Evolutionary conservation across 129 eudicot genomes (phyloP).

Genomic region (Calendula officinalis): DNA sequence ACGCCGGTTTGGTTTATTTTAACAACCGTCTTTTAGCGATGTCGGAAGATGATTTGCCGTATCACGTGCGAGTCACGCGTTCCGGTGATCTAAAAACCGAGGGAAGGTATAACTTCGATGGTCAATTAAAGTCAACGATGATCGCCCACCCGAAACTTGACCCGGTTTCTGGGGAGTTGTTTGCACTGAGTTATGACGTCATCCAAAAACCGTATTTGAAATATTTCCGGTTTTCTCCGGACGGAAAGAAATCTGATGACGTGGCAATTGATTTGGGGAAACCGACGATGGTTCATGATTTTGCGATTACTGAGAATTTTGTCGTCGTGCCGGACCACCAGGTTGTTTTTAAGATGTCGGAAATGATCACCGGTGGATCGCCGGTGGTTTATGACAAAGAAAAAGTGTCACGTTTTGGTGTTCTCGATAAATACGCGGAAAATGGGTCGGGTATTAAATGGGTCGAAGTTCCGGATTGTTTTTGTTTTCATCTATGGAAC

Average conservation of each 20-base stretch:
- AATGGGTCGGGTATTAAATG: constrained; percentile 37
- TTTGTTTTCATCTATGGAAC: constrained; percentile 35
- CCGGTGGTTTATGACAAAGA: constrained; percentile 40
- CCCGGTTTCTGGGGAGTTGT: constrained; percentile 36
- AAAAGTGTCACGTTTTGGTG: constrained; percentile 41
- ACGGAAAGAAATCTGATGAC: constrained; percentile 36
- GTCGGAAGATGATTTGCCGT: constrained; percentile 50
- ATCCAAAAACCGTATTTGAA: constrained; percentile 39
- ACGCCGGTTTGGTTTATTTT: constrained; percentile 45
- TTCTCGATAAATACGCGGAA: constrained; percentile 21
- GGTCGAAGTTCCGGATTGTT: constrained; percentile 44
- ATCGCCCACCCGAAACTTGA: constrained; percentile 51
- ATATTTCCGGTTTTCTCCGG: constrained; percentile 34
- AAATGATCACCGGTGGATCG: constrained; percentile 42
- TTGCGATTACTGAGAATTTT: constrained; percentile 42
- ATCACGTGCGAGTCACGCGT: constrained; percentile 28
- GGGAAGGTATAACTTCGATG: constrained; percentile 29
- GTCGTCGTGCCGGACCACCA: constrained; percentile 29
- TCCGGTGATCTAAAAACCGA: constrained; percentile 34
- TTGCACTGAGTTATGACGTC: constrained; percentile 41
- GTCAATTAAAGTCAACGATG: constrained; percentile 34
- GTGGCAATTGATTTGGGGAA: constrained; percentile 29
- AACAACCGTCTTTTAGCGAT: constrained; percentile 37
- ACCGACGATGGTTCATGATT: constrained; percentile 50
- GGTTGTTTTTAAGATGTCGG: constrained; percentile 39